Conservation (phyloP, 108 stramenopile species). For the Nitzschia palea region DNA sequence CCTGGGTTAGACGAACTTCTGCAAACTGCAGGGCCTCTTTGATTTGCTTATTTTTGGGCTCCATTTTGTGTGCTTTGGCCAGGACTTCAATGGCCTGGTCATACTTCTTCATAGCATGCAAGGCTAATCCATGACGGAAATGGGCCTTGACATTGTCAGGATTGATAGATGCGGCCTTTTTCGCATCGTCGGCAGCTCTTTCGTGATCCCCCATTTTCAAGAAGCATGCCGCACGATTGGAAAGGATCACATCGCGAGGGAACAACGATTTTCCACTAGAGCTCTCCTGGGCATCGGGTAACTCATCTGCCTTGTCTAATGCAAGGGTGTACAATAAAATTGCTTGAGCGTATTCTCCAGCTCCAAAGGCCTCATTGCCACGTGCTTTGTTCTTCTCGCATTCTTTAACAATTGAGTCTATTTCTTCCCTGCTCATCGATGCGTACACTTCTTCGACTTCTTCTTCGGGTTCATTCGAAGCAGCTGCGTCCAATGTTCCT, state of each 20-base stretch:
- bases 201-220: conserved; percentile 91
- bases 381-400: conserved; percentile 79
- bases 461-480: conserved; percentile 44
- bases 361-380: conserved; percentile 85
- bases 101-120: conserved; percentile 88
- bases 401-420: conserved; percentile 64
- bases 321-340: conserved; percentile 82
- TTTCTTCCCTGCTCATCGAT: conserved; percentile 60
- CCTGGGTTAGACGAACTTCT: conserved; percentile 86
- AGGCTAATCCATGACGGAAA: conserved; percentile 84
- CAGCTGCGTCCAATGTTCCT: neutral
- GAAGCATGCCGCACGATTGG: conserved; percentile 88
- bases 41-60: conserved; percentile 92
- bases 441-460: conserved; percentile 69
- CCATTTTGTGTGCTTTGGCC: conserved; percentile 75
- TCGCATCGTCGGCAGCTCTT: conserved; percentile 83
- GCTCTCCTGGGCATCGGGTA: conserved; percentile 52
- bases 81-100: conserved; percentile 74
- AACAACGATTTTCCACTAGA: conserved; percentile 47
- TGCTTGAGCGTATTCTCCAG: conserved; percentile 90
- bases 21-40: conserved; percentile 91
- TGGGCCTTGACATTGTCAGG: conserved; percentile 83
- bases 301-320: conserved; percentile 79
- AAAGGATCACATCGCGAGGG: conserved; percentile 67
- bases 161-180: conserved; percentile 53